Evolutionary conservation across 78 protist genomes (phyloP).

Genomic region (Planoprotostelium fungivorum): DNA sequence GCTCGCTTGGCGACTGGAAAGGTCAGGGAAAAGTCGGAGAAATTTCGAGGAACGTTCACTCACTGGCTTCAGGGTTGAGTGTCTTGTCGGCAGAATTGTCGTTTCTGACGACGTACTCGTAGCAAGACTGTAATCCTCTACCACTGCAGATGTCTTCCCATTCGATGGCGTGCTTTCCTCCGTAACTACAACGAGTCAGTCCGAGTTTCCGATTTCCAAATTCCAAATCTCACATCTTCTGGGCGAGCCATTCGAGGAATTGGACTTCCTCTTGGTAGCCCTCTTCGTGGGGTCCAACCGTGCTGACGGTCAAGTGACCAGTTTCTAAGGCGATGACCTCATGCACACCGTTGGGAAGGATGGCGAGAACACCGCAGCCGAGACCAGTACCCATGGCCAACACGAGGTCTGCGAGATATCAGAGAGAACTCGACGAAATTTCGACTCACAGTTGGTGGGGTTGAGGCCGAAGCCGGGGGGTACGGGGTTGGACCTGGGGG

Average conservation of each 20-base stretch:
- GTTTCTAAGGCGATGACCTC: constrained; percentile 47
- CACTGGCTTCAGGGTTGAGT: background rate
- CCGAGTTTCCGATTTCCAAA: background rate
- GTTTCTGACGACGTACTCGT: constrained; percentile 7
- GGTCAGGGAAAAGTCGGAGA: background rate
- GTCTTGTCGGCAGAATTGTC: background rate
- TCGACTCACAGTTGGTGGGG: background rate
- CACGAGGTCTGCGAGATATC: constrained; percentile 19
- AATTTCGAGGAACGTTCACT: background rate
- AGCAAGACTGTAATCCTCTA: constrained; percentile 38
- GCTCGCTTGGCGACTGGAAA: constrained; percentile 9
- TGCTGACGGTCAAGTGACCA: constrained; percentile 31
- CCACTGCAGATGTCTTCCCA: constrained; percentile 65
- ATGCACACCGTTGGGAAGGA: constrained; percentile 2
- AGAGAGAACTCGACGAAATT: background rate
- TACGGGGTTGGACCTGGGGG: background rate
- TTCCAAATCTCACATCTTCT: background rate
- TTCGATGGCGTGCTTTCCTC: constrained; percentile 13
- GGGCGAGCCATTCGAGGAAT: background rate
- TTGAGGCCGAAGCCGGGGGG: background rate
- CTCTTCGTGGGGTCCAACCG: constrained; percentile 4
- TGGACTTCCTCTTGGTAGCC: background rate
- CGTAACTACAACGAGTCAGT: background rate
- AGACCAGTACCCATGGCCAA: constrained; percentile 62
- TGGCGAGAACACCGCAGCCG: constrained; percentile 40